A percentile compares a stretch with the other conserved stretches of the same genome.
phyloP scores from a whole-genome alignment of 805 yeast species.

The Ogataea minuta region DNA sequence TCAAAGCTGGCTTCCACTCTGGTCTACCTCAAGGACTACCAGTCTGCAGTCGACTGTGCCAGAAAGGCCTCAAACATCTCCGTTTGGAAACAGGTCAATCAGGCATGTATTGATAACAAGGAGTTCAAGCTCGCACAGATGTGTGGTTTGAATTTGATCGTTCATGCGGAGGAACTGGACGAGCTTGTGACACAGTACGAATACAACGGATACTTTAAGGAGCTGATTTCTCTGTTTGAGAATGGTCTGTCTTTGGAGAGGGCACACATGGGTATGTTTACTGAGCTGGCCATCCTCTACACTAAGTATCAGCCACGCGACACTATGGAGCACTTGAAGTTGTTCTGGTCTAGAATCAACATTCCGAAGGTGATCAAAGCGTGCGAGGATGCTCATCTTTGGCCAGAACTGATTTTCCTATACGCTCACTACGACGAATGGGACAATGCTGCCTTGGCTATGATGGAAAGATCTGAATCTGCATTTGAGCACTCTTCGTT shows the following conservation, averaged over 20 bases:
- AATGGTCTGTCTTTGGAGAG: slow-evolving; percentile 95
- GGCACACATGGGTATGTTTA: slow-evolving; percentile 99
- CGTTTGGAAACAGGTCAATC: slow-evolving; percentile 97
- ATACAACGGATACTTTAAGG: slow-evolving; percentile 85
- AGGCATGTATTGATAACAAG: slow-evolving; percentile 91
- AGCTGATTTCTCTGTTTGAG: slow-evolving; percentile 88
- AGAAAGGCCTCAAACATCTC: slow-evolving; percentile 91
- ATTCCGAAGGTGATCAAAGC: slow-evolving; percentile 96
- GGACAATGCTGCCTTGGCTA: slow-evolving; percentile 96
- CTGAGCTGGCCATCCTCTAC: slow-evolving; percentile 89
- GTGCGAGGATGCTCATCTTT: slow-evolving; percentile 87
- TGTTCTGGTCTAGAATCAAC: slow-evolving; percentile 97
- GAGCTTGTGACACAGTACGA: slow-evolving; percentile 87
- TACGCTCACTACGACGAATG: slow-evolving; percentile 98
- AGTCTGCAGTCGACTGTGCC: slow-evolving; percentile 97
- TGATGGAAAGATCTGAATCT: slow-evolving; percentile 92
- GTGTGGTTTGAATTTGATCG: slow-evolving; percentile 95
- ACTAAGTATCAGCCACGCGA: slow-evolving; percentile 86
- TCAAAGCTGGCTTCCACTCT: slow-evolving; percentile 95
- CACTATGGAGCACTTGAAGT: slow-evolving; percentile 93
- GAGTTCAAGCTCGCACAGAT: slow-evolving; percentile 97
- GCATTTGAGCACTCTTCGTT: slow-evolving; percentile 92
- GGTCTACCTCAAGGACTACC: slow-evolving; percentile 88
- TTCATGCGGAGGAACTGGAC: slow-evolving; percentile 95
- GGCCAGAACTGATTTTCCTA: slow-evolving; percentile 94